phyloP scores from a whole-genome alignment of 208 protist species.

The Wallacemonas sp. region DNA sequence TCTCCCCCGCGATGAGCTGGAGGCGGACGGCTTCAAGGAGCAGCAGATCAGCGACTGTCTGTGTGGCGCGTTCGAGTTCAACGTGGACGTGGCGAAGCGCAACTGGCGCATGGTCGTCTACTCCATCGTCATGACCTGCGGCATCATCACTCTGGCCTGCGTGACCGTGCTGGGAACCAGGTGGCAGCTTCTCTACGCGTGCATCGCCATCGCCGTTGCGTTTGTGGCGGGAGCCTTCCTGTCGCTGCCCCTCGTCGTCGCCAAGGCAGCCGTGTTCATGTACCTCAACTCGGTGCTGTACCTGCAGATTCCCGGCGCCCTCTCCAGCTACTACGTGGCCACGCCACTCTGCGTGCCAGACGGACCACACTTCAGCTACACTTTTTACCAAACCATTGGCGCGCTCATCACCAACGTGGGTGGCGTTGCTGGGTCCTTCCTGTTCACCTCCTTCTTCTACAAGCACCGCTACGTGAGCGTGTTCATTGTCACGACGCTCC shows the following conservation, averaged over 20 bases:
- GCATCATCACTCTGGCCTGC: slow-evolving; percentile 32
- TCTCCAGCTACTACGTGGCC: slow-evolving; percentile 56
- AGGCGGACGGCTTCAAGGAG: slow-evolving; percentile 7
- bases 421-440: slow-evolving; percentile 24
- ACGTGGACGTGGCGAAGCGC: slow-evolving; percentile 27
- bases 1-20: neutral
- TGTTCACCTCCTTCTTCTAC: slow-evolving; percentile 44
- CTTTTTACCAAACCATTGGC: slow-evolving; percentile 52
- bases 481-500: slow-evolving; percentile 37
- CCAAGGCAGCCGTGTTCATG: slow-evolving; percentile 49
- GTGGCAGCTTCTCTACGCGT: slow-evolving; percentile 25
- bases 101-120: slow-evolving; percentile 47
- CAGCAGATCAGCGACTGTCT: slow-evolving; percentile 18
- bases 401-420: slow-evolving; percentile 34
- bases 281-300: slow-evolving; percentile 53
- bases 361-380: slow-evolving; percentile 60
- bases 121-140: slow-evolving; percentile 31
- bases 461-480: slow-evolving; percentile 35
- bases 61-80: slow-evolving; percentile 39
- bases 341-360: slow-evolving; percentile 29
- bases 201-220: slow-evolving; percentile 23
- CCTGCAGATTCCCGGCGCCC: slow-evolving; percentile 44
- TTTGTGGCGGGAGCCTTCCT: slow-evolving; percentile 32
- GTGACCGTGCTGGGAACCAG: slow-evolving; percentile 30
- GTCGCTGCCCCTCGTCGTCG: slow-evolving; percentile 46